Base-by-base conservation (phyloP, 768 basidiomycete genomes). In the Kwoniella sp. region DNA sequence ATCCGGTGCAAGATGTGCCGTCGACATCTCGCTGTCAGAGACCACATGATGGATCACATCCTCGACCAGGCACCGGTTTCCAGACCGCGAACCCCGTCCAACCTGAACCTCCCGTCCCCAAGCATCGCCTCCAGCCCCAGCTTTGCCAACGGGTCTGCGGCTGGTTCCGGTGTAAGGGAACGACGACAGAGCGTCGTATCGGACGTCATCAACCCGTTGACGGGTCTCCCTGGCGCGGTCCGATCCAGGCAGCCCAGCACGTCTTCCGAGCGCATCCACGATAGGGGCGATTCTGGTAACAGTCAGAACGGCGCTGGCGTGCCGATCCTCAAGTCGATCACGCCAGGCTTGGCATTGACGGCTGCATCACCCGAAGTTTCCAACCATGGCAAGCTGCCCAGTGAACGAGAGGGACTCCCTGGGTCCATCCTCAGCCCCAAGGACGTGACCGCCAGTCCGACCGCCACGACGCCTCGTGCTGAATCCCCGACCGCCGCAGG, bases 1-100 rank as follows among this genome's bases (percentile, higher is more conserved):
- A 90, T 95, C 66, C 79, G 91, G 67, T 95, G 91, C 75, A 90
- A 87, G 75, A 88, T 86, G 84, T 93, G 91, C 78, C 79, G 88
- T 64, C 84, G 85, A 53, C 88, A 89, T 63, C 79, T 96, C 12
- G 91, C 91, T 0, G 82, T 87, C 0, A 79, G 87, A n/a, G 89
- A 91, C 67, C 88, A 95, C 69, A 89, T 96, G 87, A 81, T 90
- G 40, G 87, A 90, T 70, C 89, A 92, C 40, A 73, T 73, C 27
- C 58, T 73, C 45, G 72, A 73, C 36, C 72, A 73, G 52, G 51
- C 66, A 1, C 72, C 72, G 15, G 23, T 60, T 7, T 61, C 70
- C 10, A 57, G 72, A 23, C 67, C 72, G 10, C 55, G 72, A 22
- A 65, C 68, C 12, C 70, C 72, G 0, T 70, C 66, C 7, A 62